phyloP scores from a whole-genome alignment of 805 yeast species.

The Dipodascus geniculatus region DNA sequence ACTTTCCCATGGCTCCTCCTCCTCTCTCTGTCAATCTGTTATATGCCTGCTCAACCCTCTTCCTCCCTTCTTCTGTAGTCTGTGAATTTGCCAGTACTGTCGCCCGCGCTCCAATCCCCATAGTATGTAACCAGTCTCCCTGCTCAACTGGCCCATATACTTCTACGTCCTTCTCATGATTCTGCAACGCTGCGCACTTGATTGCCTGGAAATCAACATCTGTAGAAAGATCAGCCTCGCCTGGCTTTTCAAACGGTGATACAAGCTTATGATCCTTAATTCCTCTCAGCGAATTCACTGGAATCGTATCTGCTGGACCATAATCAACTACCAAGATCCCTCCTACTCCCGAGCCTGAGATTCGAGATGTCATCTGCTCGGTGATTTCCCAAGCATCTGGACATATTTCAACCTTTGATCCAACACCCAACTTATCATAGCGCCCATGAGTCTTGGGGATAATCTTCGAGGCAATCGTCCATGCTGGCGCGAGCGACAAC shows the following conservation, averaged over 20 bases:
- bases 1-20: constrained; percentile 58
- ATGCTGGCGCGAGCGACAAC: constrained; percentile 43
- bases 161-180: constrained; percentile 16
- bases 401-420: constrained; percentile 57
- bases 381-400: constrained; percentile 58
- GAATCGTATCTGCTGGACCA: constrained; percentile 51
- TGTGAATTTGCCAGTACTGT: constrained; percentile 34
- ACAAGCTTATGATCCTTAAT: constrained; percentile 62
- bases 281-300: constrained; percentile 64
- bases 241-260: constrained; percentile 64
- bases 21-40: constrained; percentile 50
- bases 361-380: constrained; percentile 38
- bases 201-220: constrained; percentile 73
- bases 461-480: constrained; percentile 46
- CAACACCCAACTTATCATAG: constrained; percentile 40
- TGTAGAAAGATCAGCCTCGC: constrained; percentile 68
- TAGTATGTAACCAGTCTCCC: constrained; percentile 64
- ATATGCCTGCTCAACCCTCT: constrained; percentile 45
- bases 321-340: constrained; percentile 69
- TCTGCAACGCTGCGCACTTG: constrained; percentile 24
- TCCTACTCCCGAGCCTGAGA: constrained; percentile 34
- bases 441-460: constrained; percentile 42
- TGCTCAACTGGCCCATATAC: constrained; percentile 56
- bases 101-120: constrained; percentile 66
- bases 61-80: constrained; percentile 34